Base-by-base conservation (phyloP, 129 eudicot genomes). In the Calendula officinalis region DNA sequence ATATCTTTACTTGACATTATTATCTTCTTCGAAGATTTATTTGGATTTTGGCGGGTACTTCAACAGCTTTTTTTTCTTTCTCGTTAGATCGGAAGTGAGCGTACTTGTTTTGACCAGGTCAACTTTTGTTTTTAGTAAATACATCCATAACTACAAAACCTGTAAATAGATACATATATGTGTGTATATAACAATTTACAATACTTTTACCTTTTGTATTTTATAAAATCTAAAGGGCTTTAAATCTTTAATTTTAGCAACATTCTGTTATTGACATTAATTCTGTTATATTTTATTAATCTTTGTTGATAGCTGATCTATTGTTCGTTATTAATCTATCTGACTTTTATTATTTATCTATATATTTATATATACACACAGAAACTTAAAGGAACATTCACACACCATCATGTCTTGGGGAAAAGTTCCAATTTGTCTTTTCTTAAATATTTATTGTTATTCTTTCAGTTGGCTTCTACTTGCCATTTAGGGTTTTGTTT, bases 31-130 rank as follows among this genome's bases (percentile, higher is more conserved):
- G 69, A 71, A 62, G 40, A 3, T 71, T 71, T 61, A 62, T 71
- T 62, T 71, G 76, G 63, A 71, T 53, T 71, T 62, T 71, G 56
- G 63, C 76, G 70, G 76, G 76, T 62, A 52, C 34, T 52, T 52
- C 38, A 71, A 71, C 76, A 61, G 69, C 63, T 46, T 71, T 61
- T 50, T 71, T 59, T 63, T 52, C 61, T 57, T 70, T 45, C 62
- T 22, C 2, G 30, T 22, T 44, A 72, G 82, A 75, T 80, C 80
- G 72, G 78, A 55, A 70, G 76, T 76, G 71, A 51, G 81, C 47
- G 74, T 74, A 66, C 67, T 72, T 74, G 75, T 63, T 73, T 80
- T 88, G 96, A 88, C 92, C 77, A 5, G 34, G 88, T 81, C 84
- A 76, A 59, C 47, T 56, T 69, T 43, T 67, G 68, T 60, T 72